Evolutionary conservation across 306 rosid species (phyloP).

Genomic region (Luffa acutangula): DNA sequence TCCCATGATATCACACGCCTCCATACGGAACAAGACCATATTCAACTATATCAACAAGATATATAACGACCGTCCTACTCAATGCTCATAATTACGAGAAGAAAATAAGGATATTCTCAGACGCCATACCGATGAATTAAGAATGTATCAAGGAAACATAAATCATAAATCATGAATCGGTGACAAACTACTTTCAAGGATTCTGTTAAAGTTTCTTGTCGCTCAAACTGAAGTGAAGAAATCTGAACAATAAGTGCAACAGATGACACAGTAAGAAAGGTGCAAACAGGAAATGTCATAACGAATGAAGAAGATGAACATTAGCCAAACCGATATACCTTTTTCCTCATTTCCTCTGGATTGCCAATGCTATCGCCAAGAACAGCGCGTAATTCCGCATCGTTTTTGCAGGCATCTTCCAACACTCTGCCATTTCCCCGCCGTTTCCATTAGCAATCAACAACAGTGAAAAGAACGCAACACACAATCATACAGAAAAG

Average conservation of each 20-base stretch:
- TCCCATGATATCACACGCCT: background rate
- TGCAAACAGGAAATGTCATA: background rate
- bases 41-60: background rate
- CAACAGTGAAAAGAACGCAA: background rate
- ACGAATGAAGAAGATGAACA: background rate
- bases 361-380: slow-evolving; percentile 87
- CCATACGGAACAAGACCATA: background rate
- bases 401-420: slow-evolving; percentile 77
- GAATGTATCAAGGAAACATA: background rate
- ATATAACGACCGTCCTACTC: background rate
- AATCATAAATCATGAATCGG: background rate
- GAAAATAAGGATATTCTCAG: background rate
- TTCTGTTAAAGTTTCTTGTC: background rate
- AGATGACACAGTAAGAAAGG: background rate
- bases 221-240: background rate
- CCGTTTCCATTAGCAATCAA: background rate
- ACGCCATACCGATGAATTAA: background rate
- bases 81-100: background rate
- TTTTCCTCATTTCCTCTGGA: slow-evolving; percentile 79
- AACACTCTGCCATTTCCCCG: slow-evolving; percentile 32
- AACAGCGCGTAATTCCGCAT: slow-evolving; percentile 65
- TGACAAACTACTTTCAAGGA: background rate
- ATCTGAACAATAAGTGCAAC: background rate
- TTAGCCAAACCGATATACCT: slow-evolving; percentile 16
- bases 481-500: background rate